phyloP scores from a whole-genome alignment of 345 rosid genomes.

The Citrus sinensis region DNA sequence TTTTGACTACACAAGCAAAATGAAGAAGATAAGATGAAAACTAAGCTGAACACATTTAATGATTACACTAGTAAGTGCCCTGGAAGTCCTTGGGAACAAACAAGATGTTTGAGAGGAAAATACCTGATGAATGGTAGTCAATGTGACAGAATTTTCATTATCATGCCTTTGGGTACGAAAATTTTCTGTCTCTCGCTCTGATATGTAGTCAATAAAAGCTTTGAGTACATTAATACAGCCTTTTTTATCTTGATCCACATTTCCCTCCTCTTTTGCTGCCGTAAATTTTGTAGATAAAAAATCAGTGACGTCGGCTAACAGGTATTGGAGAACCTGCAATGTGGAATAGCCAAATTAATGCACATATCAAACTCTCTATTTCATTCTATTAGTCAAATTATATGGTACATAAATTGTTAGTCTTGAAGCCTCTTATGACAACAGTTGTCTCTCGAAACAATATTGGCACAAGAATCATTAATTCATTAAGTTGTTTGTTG shows the following conservation, averaged over 20 bases:
- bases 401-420: not conserved
- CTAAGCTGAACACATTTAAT: not conserved
- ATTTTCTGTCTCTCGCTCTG: slow-evolving; percentile 71
- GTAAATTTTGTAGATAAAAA: slow-evolving; percentile 53
- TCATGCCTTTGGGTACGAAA: slow-evolving; percentile 67
- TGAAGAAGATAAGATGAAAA: slow-evolving; percentile 9
- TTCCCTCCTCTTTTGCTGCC: slow-evolving; percentile 33
- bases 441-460: not conserved
- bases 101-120: slow-evolving; percentile 9
- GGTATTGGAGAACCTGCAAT: slow-evolving; percentile 79
- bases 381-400: not conserved
- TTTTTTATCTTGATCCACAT: slow-evolving; percentile 32
- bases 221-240: slow-evolving; percentile 54
- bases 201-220: slow-evolving; percentile 57
- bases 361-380: not conserved
- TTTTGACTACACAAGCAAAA: slow-evolving; percentile 68
- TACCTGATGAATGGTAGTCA: slow-evolving; percentile 99
- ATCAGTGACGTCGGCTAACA: slow-evolving; percentile 80
- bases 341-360: slow-evolving; percentile 17
- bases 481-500: not conserved
- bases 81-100: slow-evolving; percentile 3
- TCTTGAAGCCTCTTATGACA: not conserved
- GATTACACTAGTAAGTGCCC: not conserved
- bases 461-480: not conserved
- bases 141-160: slow-evolving; percentile 75